These are phyloP conservation scores for Crithidia sp. DNA, from an alignment of 208 protist genomes.

Conservation along the genomic window DNA sequence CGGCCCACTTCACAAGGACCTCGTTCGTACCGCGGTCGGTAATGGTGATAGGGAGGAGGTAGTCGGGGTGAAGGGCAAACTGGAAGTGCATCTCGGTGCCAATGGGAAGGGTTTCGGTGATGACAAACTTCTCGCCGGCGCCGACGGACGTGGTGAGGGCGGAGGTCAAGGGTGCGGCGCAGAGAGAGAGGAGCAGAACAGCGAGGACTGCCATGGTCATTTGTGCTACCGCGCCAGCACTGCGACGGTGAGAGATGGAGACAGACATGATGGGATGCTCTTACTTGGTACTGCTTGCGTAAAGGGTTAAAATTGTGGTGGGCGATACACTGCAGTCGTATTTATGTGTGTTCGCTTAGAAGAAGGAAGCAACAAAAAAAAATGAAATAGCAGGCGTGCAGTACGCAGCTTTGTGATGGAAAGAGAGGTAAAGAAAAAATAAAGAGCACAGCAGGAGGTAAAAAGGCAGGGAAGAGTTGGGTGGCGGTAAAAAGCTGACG, in stretches of 20 bases:
- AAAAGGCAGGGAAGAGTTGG: no score
- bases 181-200: neutral
- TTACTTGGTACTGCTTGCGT: no score
- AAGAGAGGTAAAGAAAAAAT: neutral
- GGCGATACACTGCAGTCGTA: neutral
- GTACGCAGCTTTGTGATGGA: no score
- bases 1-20: constrained; percentile 32
- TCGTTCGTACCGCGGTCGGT: constrained; percentile 23
- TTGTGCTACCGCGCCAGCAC: neutral
- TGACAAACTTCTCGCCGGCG: constrained; percentile 35
- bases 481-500: no score
- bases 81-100: constrained; percentile 48
- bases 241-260: neutral
- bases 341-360: neutral
- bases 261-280: neutral
- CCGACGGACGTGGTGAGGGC: constrained; percentile 32
- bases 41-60: constrained; percentile 35
- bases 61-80: constrained; percentile 43
- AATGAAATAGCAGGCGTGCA: neutral
- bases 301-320: no score
- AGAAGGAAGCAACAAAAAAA: neutral
- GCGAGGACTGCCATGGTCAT: neutral
- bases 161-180: constrained; percentile 1
- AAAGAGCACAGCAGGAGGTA: neutral
- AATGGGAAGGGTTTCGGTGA: constrained; percentile 43